phyloP scores from a whole-genome alignment of 2,329 filamentous ascomycete genomes.

The Colletotrichum acutatum region DNA sequence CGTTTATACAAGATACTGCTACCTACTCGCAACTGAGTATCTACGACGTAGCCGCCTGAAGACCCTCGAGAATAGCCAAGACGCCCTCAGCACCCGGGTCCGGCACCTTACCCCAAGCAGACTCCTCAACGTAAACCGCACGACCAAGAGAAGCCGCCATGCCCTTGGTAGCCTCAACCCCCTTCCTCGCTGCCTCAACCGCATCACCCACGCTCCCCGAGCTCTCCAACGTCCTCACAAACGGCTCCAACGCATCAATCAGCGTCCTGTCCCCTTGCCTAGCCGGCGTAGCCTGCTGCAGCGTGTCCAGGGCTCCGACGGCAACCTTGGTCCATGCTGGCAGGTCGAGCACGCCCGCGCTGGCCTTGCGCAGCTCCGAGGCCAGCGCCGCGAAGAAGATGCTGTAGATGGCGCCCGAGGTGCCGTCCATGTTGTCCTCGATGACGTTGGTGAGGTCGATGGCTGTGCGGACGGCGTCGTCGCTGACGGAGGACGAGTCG shows the following conservation, averaged over 20 bases:
- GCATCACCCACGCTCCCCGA: conserved; percentile 58
- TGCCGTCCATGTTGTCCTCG: conserved; percentile 79
- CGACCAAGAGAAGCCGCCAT: conserved; percentile 81
- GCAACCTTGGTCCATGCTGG: conserved; percentile 10
- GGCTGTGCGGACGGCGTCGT: conserved; percentile 50
- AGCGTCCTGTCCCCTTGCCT: conserved; percentile 78
- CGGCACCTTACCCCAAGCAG: conserved; percentile 75
- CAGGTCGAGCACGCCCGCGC: background rate
- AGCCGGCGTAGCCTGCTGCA: conserved; percentile 72
- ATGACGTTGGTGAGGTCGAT: conserved; percentile 55
- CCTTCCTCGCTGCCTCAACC: conserved; percentile 70
- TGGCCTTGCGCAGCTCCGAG: conserved; percentile 18
- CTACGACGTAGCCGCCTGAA: conserved; percentile 49
- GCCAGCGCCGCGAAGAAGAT: conserved; percentile 81
- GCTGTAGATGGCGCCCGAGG: conserved; percentile 79
- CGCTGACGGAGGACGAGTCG: conserved; percentile 56
- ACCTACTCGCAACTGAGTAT: background rate
- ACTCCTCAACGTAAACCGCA: conserved; percentile 77
- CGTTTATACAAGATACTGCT: background rate
- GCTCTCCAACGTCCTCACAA: conserved; percentile 67
- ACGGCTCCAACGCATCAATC: conserved; percentile 78
- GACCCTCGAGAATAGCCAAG: conserved; percentile 72
- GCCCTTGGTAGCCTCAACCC: conserved; percentile 75
- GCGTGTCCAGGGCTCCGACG: conserved; percentile 7
- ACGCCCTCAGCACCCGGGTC: conserved; percentile 74